Base-by-base conservation (phyloP, 257 asterid genomes). In the Solanum sparsipilum region DNA sequence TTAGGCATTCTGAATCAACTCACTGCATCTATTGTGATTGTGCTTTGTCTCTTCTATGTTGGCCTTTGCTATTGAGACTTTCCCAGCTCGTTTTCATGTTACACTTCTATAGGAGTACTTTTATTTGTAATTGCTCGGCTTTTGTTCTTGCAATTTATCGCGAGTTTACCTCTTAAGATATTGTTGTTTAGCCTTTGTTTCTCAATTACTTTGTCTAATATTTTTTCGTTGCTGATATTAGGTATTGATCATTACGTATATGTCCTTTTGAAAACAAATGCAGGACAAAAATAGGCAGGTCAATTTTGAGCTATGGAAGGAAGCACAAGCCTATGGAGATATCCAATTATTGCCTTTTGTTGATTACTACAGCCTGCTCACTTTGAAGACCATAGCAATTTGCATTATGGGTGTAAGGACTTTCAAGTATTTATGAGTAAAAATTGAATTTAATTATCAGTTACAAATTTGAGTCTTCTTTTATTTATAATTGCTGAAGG, bases 301-400 rank as follows among this genome's bases (percentile, higher is more conserved):
- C 88, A 97, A 97, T 92, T 92, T 89, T 84, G 93, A 92, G 90
- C 93, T 97, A 32, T 97, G 99, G 99, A 95, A 89, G 91, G 99
- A 97, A 92, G 95, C 96, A 87, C 88, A 93, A 88, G 92, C 92
- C 41, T 96, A 95, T 60, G 96, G 95, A 86, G 99, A 97, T 89
- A 88, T 96, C 90, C 99, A 97, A 90, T 86, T 97, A 94, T 95
- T 97, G 96, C 99, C 99, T 44, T 96, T 96, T 86, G 96, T 97
- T 75, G 99, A 97, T 91, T 95, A 95, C 90, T 97, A 97, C 92
- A 90, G 95, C 93, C 89, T 96, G 89, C 98, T 96, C 89, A 92
- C 94, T 86, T 90, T 95, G 94, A 97, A 97, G 92, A 97, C 99
- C 12, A 91, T 97, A 34, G 96, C 98, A 5, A 93, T 96, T 86